Conservation (phyloP, 225 moss, liverwort and hornwort species). For the Sphagnum contortum region DNA sequence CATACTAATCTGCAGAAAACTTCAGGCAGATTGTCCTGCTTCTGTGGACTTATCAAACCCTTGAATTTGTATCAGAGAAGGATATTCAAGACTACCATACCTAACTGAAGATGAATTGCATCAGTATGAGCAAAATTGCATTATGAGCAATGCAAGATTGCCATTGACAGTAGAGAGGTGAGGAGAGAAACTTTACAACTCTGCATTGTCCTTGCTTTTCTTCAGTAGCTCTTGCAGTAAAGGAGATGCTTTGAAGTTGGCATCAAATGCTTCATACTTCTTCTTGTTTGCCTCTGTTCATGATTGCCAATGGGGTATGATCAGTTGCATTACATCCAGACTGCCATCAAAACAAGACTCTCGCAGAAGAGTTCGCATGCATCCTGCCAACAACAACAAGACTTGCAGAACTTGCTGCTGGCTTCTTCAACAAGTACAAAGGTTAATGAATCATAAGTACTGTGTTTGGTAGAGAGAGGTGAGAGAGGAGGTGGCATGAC, state of each 20-base stretch:
- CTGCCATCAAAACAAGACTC: neutral
- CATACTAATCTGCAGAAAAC: too few relatives aligned
- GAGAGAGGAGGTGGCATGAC: neutral
- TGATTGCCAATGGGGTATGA: neutral
- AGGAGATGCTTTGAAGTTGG: slow-evolving; percentile 72
- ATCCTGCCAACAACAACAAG: neutral
- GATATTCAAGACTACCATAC: too few relatives aligned
- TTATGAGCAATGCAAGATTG: too few relatives aligned
- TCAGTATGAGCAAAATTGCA: too few relatives aligned
- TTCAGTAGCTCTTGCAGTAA: slow-evolving; percentile 66
- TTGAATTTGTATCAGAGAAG: too few relatives aligned
- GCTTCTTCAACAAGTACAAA: neutral
- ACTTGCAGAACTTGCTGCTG: neutral
- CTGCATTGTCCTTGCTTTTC: slow-evolving; percentile 82
- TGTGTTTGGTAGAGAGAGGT: neutral
- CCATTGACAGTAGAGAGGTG: too few relatives aligned
- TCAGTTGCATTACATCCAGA: neutral
- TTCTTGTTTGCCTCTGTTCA: slow-evolving; percentile 58
- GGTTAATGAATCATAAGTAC: neutral
- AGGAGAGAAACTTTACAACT: slow-evolving; percentile 26
- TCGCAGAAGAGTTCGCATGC: neutral
- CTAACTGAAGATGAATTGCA: too few relatives aligned
- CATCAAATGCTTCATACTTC: slow-evolving; percentile 72
- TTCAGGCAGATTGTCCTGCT: too few relatives aligned
- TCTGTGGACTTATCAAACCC: too few relatives aligned